Evolutionary conservation across 768 basidiomycete species (phyloP), one percentile per base, ranked within the genome.

Genomic region (Leccinellum luteum): DNA sequence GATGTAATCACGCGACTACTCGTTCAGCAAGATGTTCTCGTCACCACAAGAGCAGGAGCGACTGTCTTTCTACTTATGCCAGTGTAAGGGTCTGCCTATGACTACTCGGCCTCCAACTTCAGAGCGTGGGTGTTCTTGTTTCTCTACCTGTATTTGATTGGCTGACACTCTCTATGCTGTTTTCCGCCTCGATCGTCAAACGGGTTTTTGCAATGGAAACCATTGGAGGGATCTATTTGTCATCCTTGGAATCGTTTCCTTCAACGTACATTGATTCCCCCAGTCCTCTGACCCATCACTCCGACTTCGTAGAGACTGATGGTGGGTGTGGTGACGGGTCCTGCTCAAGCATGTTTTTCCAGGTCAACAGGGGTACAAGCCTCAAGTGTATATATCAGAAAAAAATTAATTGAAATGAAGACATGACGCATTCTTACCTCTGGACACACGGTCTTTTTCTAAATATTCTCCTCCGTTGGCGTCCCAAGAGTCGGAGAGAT

Each of bases 341-440:
- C 28, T 65, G 30, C 55, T 62, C 41, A 69, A 69, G 68, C 52
- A 73, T 68, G 59, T 74, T 70, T 48, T 69, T 71, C 63, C 68
- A 70, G 51, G 64, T 76, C 51, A 63, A 62, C 41, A 62, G 48
- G 30, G 28, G 52, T 9, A 34, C 9, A 51, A 17, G 17, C 27
- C 15, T 28, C 15, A 28, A 28, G 47, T 31, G 1, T 31, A 30
- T 30, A 31, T 31, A 31, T 31, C 28, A 7, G 31, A 31, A 10
- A 48, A n/a, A 45, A 25, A 15, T 3, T 13, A 15, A 9, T 9
- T 45, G 13, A 45, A 15, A 1, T 43, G 19, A 19, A 13, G 5
- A 5, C n/a, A 10, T 19, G 38, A 43, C 19, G 38, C 4, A 43
- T 43, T 43, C 41, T 43, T 19, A 12, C 38, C n/a, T 43, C 19